Base-by-base conservation (phyloP, 352 stramenopile species). In the Thraustochytrium sp. region DNA sequence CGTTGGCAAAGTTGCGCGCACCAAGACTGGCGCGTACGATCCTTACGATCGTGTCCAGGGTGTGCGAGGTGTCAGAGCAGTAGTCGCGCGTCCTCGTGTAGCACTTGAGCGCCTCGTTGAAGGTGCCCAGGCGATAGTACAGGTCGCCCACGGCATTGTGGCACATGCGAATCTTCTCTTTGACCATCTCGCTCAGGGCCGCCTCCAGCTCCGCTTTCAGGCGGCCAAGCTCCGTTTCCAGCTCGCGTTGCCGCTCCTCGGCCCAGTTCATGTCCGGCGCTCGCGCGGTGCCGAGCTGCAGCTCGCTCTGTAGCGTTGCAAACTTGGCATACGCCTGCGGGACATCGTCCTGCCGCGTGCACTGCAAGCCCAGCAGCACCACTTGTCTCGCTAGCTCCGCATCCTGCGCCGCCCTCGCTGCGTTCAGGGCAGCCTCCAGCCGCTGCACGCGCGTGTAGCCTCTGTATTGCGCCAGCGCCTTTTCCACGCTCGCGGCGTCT, bases 41-140 rank as follows among this genome's bases (percentile, higher is more conserved):
- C 73, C 95, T 94, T 21, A 96, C 85, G 74, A 91, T 95, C 91
- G 95, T 95, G 73, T 95, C 91, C 42, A 95, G 86, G 88, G 94
- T 93, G 87, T 95, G 92, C 61, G 93, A 93, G 84, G 94, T 90
- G 38, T 92, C 93, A 49, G 92, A 95, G 88, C 92, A 95, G 64
- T 96, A 96, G 86, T 96, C 92, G 5, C 92, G 88, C 11, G 92
- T 40, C 8, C 59, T 29, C 74, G 40, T 48, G 74, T 80, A 83
- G 13, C 13, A 51, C 36, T 83, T 83, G 54, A 83, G 40, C 51
- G 74, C 74, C 4, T 34, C 21, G 13, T 13, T 64, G 26, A 55
- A 80, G 13, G 34, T 9, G 46, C 68, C 68, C 23, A 65, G 18
- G 0, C 40, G 31, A 31, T 46, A 42, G 68, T 80, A 31, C 0